Evolutionary conservation across 805 yeast species (phyloP).

Genomic region (Starmerella kuoi): DNA sequence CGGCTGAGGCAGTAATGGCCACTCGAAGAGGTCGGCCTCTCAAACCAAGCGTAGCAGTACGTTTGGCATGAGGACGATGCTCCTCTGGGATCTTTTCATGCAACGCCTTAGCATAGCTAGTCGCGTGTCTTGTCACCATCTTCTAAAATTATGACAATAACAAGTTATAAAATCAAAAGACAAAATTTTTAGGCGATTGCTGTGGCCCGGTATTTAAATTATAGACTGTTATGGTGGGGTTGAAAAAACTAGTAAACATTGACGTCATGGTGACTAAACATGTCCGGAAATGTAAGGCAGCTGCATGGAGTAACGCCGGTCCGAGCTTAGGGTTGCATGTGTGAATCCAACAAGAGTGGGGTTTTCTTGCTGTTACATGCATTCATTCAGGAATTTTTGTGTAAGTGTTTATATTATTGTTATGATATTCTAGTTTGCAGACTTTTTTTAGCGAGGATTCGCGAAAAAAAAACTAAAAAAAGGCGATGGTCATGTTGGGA

Average conservation of each 20-base stretch:
- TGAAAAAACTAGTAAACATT: constrained; percentile 10
- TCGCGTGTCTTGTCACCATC: constrained; percentile 17
- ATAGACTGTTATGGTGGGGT: neutral
- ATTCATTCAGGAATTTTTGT: too few species aligned
- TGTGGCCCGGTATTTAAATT: constrained; percentile 9
- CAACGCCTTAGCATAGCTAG: constrained; percentile 11
- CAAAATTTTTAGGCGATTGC: neutral
- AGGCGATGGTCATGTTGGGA: too few species aligned
- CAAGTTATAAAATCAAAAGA: neutral
- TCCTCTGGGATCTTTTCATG: constrained; percentile 19
- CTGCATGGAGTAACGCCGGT: too few species aligned
- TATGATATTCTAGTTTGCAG: too few species aligned
- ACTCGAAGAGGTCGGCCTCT: constrained; percentile 42
- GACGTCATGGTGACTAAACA: constrained; percentile 8
- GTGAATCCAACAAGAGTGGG: too few species aligned
- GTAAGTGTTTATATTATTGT: too few species aligned
- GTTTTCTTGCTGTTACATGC: too few species aligned
- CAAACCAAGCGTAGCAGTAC: constrained; percentile 44
- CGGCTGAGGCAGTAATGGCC: constrained; percentile 46
- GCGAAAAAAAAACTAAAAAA: too few species aligned
- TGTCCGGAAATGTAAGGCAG: too few species aligned
- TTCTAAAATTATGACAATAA: constrained; percentile 1
- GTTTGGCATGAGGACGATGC: constrained; percentile 17
- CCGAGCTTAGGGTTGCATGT: too few species aligned
- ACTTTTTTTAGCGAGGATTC: too few species aligned